Conservation (phyloP, 2,329 filamentous ascomycete species). For the Diaporthe citri region DNA sequence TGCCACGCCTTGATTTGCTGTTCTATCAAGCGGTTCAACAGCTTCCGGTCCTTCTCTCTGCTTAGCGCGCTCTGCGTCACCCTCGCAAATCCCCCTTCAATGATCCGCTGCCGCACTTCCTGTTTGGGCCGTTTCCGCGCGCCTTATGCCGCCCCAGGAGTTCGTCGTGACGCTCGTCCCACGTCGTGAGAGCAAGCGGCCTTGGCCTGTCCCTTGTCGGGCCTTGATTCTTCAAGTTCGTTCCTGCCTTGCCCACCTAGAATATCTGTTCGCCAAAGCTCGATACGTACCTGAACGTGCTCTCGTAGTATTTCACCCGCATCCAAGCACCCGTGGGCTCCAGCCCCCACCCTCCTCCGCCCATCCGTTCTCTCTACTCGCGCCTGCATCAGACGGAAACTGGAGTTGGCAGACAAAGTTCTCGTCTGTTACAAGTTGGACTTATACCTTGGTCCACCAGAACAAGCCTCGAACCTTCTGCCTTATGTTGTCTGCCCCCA, state of each 20-base stretch:
- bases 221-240: slow-evolving; percentile 11
- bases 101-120: slow-evolving; percentile 17
- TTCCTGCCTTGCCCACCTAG: not conserved
- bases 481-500: not conserved
- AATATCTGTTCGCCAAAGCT: not conserved
- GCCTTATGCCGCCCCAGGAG: slow-evolving; percentile 18
- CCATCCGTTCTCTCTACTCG: not conserved
- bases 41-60: not conserved
- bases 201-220: slow-evolving; percentile 7
- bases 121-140: slow-evolving; percentile 20
- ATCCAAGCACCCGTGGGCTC: not conserved
- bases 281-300: not conserved
- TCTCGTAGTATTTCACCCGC: not conserved
- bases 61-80: not conserved
- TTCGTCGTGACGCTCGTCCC: slow-evolving; percentile 24
- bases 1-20: not conserved
- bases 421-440: slow-evolving; percentile 31
- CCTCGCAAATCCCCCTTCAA: not conserved
- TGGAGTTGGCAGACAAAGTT: slow-evolving; percentile 31
- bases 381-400: slow-evolving; percentile 31
- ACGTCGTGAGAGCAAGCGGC: not conserved
- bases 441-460: slow-evolving; percentile 1
- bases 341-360: not conserved
- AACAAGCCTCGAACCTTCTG: slow-evolving; percentile 18
- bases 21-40: slow-evolving; percentile 4